Evolutionary conservation across 176 grass and related monocot genomes (phyloP).

Genomic region (Aechmea fasciata): DNA sequence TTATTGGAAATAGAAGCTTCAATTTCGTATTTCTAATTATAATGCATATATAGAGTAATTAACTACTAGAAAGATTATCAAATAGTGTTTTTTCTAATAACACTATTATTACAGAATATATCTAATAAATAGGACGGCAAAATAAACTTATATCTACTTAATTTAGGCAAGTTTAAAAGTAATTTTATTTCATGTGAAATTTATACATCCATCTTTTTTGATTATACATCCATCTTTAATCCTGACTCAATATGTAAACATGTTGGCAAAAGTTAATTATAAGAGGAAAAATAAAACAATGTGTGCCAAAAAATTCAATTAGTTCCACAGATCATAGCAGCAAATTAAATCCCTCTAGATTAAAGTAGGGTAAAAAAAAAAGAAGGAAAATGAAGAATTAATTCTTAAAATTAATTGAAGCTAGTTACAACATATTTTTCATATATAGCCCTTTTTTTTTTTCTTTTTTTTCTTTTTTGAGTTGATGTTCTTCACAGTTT

Average conservation of each 20-base stretch:
- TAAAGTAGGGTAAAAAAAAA: too few relatives aligned
- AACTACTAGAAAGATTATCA: too few relatives aligned
- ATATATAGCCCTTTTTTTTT: constrained; percentile 5
- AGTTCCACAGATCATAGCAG: not conserved
- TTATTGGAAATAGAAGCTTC: too few relatives aligned
- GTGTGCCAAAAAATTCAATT: not conserved
- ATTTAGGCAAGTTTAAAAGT: not conserved
- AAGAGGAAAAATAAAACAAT: too few relatives aligned
- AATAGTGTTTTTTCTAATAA: too few relatives aligned
- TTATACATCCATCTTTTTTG: not conserved
- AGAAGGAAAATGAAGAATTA: not conserved
- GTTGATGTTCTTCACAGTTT: not conserved
- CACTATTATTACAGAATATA: too few relatives aligned
- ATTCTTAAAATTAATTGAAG: constrained; percentile 2
- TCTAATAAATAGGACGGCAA: too few relatives aligned
- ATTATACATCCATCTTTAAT: not conserved
- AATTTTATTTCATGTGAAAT: not conserved
- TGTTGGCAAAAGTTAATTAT: not conserved
- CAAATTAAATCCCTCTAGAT: too few relatives aligned
- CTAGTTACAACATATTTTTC: constrained; percentile 9
- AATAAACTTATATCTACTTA: too few relatives aligned
- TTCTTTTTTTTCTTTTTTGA: constrained; percentile 12
- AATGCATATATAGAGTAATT: too few relatives aligned
- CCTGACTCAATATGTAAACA: not conserved
- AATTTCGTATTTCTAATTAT: too few relatives aligned